Conservation (phyloP, 2,329 filamentous ascomycete species). For the Diaporthe ilicicola region DNA sequence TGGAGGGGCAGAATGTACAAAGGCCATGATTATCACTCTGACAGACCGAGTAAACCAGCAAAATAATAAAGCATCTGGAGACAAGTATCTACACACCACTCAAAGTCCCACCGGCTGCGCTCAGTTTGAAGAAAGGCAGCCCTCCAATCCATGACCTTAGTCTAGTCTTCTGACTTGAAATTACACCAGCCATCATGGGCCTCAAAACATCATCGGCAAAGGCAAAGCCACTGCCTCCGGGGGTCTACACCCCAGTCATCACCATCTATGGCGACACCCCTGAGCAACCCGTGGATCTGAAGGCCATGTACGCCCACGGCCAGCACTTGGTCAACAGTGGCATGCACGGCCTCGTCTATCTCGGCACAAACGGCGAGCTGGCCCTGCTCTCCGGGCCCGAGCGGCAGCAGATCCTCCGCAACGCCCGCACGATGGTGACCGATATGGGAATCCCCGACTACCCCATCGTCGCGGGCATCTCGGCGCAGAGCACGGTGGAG, state of each 20-base stretch:
- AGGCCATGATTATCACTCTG: neutral
- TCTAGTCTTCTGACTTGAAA: no score
- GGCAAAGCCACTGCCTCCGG: slow-evolving; percentile 48
- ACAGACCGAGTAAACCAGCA: neutral
- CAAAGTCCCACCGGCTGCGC: neutral
- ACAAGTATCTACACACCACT: neutral
- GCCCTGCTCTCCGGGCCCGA: slow-evolving; percentile 51
- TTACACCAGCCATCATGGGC: neutral
- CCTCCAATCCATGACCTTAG: no score
- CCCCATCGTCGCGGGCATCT: slow-evolving; percentile 55
- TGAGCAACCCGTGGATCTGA: slow-evolving; percentile 52
- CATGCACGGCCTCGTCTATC: slow-evolving; percentile 55
- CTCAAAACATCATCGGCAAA: slow-evolving; percentile 42
- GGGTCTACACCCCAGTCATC: slow-evolving; percentile 57
- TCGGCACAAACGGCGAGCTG: slow-evolving; percentile 57
- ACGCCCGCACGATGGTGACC: slow-evolving; percentile 46
- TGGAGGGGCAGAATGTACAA: neutral
- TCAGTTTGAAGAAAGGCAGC: neutral
- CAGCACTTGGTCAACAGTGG: slow-evolving; percentile 51
- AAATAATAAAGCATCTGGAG: neutral
- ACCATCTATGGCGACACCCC: slow-evolving; percentile 53
- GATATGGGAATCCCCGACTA: slow-evolving; percentile 39
- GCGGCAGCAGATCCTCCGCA: slow-evolving; percentile 49
- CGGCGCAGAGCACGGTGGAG: slow-evolving; percentile 47
- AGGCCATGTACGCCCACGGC: slow-evolving; percentile 54